A percentile compares a stretch with the other conserved stretches of the same genome.
These are phyloP conservation scores for Ogataea allantospora DNA, from an alignment of 805 yeast species.

Conservation along the genomic window DNA sequence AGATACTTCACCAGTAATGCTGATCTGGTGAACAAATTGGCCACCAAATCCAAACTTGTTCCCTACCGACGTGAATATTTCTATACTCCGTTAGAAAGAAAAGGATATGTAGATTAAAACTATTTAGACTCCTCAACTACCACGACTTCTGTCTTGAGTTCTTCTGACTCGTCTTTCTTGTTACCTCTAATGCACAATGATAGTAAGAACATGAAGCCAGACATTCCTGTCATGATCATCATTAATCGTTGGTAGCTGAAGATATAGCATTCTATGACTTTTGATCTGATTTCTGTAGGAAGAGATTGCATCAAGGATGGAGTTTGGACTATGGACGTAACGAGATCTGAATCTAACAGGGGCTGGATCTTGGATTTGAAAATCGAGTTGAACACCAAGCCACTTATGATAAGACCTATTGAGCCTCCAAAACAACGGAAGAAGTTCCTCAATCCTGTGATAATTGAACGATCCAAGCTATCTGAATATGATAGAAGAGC, in stretches of 20 bases:
- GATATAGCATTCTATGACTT: conserved; percentile 13
- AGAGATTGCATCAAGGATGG: conserved; percentile 7
- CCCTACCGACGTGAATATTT: conserved; percentile 49
- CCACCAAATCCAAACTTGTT: conserved; percentile 39
- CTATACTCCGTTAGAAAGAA: conserved; percentile 33
- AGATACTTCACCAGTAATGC: conserved; percentile 55
- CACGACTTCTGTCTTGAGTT: conserved; percentile 1
- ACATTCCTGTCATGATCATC: conserved; percentile 16
- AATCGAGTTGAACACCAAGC: conserved; percentile 14
- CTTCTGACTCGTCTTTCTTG: conserved; percentile 10
- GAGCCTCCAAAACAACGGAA: conserved; percentile 56
- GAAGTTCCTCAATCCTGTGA: conserved; percentile 51
- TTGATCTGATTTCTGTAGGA: background rate
- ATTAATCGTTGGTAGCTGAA: conserved; percentile 14
- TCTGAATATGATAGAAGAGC: conserved; percentile 48
- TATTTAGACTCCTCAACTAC: conserved; percentile 1
- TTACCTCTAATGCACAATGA: conserved; percentile 8
- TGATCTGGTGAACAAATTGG: conserved; percentile 47
- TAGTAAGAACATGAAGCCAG: conserved; percentile 18
- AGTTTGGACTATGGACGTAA: conserved; percentile 1
- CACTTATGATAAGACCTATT: conserved; percentile 40
- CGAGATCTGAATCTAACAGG: background rate
- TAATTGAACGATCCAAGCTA: conserved; percentile 51
- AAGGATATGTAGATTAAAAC: conserved; percentile 41
- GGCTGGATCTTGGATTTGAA: conserved; percentile 7